phyloP scores from a whole-genome alignment of 306 rosid genomes.

The Prunus mongolica region DNA sequence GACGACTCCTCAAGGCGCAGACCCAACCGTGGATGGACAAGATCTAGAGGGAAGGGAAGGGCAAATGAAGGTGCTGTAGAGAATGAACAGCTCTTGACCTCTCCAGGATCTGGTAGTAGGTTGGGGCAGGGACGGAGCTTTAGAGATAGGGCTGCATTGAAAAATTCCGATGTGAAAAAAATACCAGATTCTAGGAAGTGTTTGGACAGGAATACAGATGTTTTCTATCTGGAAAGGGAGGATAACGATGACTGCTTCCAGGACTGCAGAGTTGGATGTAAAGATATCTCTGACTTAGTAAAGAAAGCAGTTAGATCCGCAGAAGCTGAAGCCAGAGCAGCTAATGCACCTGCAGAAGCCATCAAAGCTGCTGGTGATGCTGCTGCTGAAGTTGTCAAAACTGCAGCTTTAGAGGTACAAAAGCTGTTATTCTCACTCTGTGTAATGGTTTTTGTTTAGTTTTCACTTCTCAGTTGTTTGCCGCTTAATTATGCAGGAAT shows the following conservation, averaged over 20 bases:
- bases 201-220: slow-evolving; percentile 39
- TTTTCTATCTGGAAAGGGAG: slow-evolving; percentile 56
- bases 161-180: slow-evolving; percentile 55
- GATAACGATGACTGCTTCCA: slow-evolving; percentile 80
- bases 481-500: slow-evolving; percentile 55
- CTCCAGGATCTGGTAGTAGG: slow-evolving; percentile 74
- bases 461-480: slow-evolving; percentile 14
- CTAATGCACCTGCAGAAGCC: slow-evolving; percentile 91
- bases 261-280: slow-evolving; percentile 74
- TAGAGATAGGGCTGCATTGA: slow-evolving; percentile 56
- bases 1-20: slow-evolving; percentile 82
- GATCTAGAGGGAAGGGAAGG: slow-evolving; percentile 80
- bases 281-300: slow-evolving; percentile 69
- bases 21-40: slow-evolving; percentile 60
- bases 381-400: slow-evolving; percentile 93
- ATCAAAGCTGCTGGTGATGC: slow-evolving; percentile 93
- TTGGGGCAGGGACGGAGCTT: slow-evolving; percentile 54
- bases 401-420: slow-evolving; percentile 87
- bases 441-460: neutral
- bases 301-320: slow-evolving; percentile 87
- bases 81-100: slow-evolving; percentile 55
- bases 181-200: slow-evolving; percentile 52
- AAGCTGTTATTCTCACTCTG: neutral
- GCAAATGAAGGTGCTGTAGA: slow-evolving; percentile 63
- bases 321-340: slow-evolving; percentile 92